These are phyloP conservation scores for Naganishia kalamii DNA, from an alignment of 768 basidiomycete genomes.

Conservation along the genomic window DNA sequence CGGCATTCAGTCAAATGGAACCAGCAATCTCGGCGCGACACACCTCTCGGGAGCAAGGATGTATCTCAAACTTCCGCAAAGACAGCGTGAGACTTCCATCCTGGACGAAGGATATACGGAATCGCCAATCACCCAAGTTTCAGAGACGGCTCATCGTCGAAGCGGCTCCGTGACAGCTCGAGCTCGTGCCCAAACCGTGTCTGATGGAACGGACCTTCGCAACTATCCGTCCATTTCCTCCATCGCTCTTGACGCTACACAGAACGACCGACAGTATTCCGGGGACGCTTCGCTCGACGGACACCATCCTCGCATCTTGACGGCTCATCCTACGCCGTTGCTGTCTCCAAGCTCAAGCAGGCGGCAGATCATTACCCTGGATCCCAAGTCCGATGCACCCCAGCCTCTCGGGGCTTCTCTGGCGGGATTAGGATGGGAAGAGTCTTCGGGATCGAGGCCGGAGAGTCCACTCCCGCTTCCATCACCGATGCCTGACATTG, in stretches of 20 bases:
- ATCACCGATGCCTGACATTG: constrained; percentile 14
- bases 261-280: neutral
- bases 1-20: neutral
- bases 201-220: neutral
- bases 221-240: constrained; percentile 8
- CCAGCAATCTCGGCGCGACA: neutral
- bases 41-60: constrained; percentile 16
- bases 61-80: constrained; percentile 13
- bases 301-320: neutral
- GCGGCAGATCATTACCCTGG: neutral
- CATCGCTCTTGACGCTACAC: neutral
- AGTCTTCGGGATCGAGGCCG: neutral
- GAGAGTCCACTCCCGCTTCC: constrained; percentile 14
- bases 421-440: neutral
- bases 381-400: neutral
- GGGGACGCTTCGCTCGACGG: neutral
- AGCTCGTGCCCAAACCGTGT: constrained; percentile 14
- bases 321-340: neutral
- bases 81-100: neutral
- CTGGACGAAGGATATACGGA: neutral
- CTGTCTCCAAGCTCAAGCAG: neutral
- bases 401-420: neutral
- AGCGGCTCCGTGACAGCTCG: neutral
- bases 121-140: neutral
- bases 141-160: neutral